Evolutionary conservation across 352 stramenopile genomes (phyloP).

Genomic region (Pythium plurisporium): DNA sequence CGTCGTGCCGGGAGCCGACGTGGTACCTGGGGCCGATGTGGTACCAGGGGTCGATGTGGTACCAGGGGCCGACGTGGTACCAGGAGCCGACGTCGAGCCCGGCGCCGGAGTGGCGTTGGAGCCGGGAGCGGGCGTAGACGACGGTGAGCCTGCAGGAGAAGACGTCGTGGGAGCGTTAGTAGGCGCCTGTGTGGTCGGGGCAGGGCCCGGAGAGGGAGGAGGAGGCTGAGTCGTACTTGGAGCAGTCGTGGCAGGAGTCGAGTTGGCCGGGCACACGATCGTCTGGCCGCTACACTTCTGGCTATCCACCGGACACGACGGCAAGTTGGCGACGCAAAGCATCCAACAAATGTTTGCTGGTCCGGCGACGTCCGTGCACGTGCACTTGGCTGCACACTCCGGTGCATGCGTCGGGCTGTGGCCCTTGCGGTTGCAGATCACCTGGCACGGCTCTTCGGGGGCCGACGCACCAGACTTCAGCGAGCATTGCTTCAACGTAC

Average conservation of each 20-base stretch:
- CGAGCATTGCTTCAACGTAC: slow-evolving; percentile 30
- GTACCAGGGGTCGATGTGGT: too few species aligned
- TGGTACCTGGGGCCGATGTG: neutral
- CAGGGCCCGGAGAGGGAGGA: slow-evolving; percentile 1
- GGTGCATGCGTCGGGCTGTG: slow-evolving; percentile 28
- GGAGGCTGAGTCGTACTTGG: slow-evolving; percentile 7
- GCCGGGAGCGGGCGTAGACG: neutral
- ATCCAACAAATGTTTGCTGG: slow-evolving; percentile 52
- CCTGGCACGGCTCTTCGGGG: slow-evolving; percentile 29
- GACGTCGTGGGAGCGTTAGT: slow-evolving; percentile 9
- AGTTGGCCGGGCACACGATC: slow-evolving; percentile 23
- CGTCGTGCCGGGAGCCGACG: neutral
- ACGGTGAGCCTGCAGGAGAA: slow-evolving; percentile 10
- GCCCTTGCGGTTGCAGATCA: slow-evolving; percentile 34
- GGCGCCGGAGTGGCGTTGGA: slow-evolving; percentile 1
- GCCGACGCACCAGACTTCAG: slow-evolving; percentile 25
- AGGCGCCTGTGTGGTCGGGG: neutral
- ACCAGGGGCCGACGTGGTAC: too few species aligned
- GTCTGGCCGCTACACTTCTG: slow-evolving; percentile 34
- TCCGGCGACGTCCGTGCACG: slow-evolving; percentile 26
- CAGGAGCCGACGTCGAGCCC: neutral
- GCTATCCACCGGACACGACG: slow-evolving; percentile 25
- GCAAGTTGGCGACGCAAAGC: slow-evolving; percentile 39
- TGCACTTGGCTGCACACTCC: slow-evolving; percentile 41
- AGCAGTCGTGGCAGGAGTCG: slow-evolving; percentile 1